Conservation (phyloP, 2,329 filamentous ascomycete genomes). For the Fusarium decemcellulare region DNA sequence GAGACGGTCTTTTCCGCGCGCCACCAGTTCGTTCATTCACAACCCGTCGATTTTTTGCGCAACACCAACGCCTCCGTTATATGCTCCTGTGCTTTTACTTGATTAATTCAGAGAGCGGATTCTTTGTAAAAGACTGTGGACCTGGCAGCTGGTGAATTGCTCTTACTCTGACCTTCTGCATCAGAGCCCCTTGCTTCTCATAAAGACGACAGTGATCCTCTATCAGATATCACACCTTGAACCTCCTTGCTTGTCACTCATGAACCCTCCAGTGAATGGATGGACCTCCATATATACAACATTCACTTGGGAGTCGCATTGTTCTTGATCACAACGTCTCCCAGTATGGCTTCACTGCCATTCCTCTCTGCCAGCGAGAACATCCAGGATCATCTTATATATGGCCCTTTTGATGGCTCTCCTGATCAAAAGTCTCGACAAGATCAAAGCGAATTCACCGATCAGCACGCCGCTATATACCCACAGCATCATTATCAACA, state of each 20-base stretch:
- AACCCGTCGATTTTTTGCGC: no score
- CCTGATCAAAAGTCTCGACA: background rate
- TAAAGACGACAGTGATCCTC: no score
- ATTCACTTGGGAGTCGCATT: background rate
- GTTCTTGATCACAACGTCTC: constrained; percentile 1
- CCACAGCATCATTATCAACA: background rate
- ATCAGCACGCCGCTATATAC: background rate
- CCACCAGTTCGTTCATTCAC: no score
- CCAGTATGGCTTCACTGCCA: constrained; percentile 5
- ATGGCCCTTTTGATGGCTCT: background rate
- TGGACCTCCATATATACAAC: background rate
- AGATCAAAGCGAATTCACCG: background rate
- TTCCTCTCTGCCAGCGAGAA: background rate
- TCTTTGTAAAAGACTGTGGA: background rate
- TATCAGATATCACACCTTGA: background rate
- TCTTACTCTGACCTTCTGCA: background rate
- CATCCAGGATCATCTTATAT: background rate
- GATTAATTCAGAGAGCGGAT: no score
- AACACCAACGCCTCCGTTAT: background rate
- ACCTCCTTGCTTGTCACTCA: background rate
- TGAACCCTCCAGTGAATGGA: background rate
- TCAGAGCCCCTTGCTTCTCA: background rate
- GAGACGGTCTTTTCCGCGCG: background rate
- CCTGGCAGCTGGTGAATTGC: background rate
- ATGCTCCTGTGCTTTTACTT: background rate